These are phyloP conservation scores for Echinosphaeria canescens DNA, from an alignment of 2,329 filamentous ascomycete species.

Conservation along the genomic window DNA sequence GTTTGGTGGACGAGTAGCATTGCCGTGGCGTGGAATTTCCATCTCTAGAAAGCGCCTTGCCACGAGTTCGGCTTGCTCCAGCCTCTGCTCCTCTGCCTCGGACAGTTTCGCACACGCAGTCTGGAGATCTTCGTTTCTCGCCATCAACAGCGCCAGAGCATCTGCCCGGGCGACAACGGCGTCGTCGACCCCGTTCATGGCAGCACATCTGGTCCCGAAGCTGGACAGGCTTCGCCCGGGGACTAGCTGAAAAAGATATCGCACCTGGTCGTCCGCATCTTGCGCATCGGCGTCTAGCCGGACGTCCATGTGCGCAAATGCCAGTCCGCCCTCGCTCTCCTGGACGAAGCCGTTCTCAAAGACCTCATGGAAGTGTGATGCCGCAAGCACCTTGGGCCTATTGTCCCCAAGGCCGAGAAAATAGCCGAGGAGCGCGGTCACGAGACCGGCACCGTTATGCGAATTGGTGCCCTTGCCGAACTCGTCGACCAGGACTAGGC, in stretches of 20 bases:
- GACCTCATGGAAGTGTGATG: conserved; percentile 50
- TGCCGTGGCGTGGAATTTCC: conserved; percentile 10
- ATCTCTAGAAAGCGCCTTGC: conserved; percentile 33
- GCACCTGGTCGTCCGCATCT: conserved; percentile 37
- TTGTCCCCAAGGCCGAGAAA: conserved; percentile 22
- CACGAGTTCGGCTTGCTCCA: conserved; percentile 43
- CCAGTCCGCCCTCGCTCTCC: conserved; percentile 22
- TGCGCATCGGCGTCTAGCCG: conserved; percentile 28
- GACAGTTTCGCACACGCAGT: conserved; percentile 48
- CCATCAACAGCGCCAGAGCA: conserved; percentile 43
- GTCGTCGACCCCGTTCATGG: conserved; percentile 61
- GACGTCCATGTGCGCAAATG: conserved; percentile 54
- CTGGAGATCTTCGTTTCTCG: conserved; percentile 55
- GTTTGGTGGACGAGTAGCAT: background rate
- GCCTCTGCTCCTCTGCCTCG: conserved; percentile 34
- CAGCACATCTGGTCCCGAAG: conserved; percentile 71
- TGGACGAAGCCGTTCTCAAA: conserved; percentile 40
- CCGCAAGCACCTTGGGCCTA: conserved; percentile 33
- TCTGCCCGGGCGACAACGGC: conserved; percentile 57
- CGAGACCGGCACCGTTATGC: conserved; percentile 33
- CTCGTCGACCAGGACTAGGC: conserved; percentile 79
- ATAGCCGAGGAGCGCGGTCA: conserved; percentile 33
- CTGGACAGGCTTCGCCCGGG: conserved; percentile 55
- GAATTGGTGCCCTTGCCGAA: conserved; percentile 49
- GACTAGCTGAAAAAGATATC: conserved; percentile 51